phyloP scores from a whole-genome alignment of 768 basidiomycete species.

The Phanerochaete sordida region DNA sequence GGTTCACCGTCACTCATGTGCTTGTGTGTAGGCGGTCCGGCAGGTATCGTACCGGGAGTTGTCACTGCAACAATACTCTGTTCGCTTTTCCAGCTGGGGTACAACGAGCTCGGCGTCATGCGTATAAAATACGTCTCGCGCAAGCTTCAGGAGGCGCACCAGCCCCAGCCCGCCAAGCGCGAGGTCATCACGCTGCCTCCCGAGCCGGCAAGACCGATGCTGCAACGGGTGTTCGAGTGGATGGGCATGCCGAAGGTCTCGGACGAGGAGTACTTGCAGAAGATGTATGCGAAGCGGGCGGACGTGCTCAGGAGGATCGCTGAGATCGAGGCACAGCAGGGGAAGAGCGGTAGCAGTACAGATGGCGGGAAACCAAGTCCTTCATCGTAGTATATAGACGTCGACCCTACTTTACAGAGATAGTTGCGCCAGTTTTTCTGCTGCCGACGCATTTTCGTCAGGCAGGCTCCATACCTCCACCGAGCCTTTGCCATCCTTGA shows the following conservation, averaged over 20 bases:
- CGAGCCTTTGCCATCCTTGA: constrained; percentile 51
- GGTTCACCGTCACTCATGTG: background rate
- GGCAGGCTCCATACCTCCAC: constrained; percentile 54
- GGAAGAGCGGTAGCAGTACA: background rate
- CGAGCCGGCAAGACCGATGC: constrained; percentile 19
- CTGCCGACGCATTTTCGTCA: background rate
- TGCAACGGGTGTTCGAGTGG: constrained; percentile 38
- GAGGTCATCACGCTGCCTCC: background rate
- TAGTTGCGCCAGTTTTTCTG: background rate
- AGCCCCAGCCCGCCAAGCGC: background rate
- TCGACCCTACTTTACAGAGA: background rate
- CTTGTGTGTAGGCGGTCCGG: constrained; percentile 49
- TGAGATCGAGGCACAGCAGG: constrained; percentile 44
- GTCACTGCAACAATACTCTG: constrained; percentile 57
- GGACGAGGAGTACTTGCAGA: constrained; percentile 68
- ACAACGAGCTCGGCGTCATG: constrained; percentile 63
- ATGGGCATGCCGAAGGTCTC: constrained; percentile 57
- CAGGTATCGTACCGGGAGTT: constrained; percentile 55
- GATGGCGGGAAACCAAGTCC: background rate
- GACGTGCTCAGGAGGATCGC: constrained; percentile 52
- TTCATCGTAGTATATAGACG: background rate
- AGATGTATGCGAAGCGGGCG: constrained; percentile 55
- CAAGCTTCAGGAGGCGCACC: constrained; percentile 17
- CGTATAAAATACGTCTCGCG: constrained; percentile 56
- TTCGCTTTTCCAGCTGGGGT: constrained; percentile 59